Percentiles rank a stretch among this genome's conserved stretches.
Evolutionary conservation across 805 yeast species (phyloP).

Genomic region (Komagataella ulmi): DNA sequence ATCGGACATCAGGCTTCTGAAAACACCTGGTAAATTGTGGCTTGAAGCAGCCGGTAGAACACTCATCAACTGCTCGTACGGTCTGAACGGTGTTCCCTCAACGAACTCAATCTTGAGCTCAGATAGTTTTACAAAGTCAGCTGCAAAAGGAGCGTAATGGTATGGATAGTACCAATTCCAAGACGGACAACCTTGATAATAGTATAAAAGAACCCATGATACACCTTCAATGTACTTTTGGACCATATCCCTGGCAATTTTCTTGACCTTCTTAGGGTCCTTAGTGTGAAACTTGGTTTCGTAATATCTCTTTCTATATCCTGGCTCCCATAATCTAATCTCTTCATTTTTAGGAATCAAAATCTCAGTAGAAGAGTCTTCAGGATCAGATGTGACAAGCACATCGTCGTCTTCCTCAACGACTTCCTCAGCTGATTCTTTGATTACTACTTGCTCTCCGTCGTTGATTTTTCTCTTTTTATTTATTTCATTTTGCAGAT

Average conservation of each 20-base stretch:
- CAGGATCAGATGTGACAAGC: constrained; percentile 15
- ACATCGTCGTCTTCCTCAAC: constrained; percentile 7
- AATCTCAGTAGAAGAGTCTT: constrained; percentile 20
- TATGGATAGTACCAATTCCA: constrained; percentile 98
- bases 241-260: constrained; percentile 46
- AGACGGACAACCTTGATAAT: constrained; percentile 95
- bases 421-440: constrained; percentile 10
- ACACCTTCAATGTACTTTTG: constrained; percentile 82
- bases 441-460: constrained; percentile 3
- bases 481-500: constrained; percentile 10
- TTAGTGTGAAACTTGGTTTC: constrained; percentile 52
- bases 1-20: constrained; percentile 70
- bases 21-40: constrained; percentile 70
- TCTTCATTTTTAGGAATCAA: constrained; percentile 32
- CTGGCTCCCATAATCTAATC: constrained; percentile 74
- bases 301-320: constrained; percentile 77
- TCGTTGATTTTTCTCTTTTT: constrained; percentile 11
- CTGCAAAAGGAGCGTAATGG: constrained; percentile 96
- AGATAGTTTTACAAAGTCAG: constrained; percentile 54
- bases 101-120: constrained; percentile 44
- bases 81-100: constrained; percentile 68
- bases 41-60: constrained; percentile 92
- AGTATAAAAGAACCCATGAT: constrained; percentile 90
- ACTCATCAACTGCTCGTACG: constrained; percentile 90
- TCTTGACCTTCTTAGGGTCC: constrained; percentile 38